Base-by-base conservation (phyloP, 352 stramenopile genomes). In the Globisporangium splendens region DNA sequence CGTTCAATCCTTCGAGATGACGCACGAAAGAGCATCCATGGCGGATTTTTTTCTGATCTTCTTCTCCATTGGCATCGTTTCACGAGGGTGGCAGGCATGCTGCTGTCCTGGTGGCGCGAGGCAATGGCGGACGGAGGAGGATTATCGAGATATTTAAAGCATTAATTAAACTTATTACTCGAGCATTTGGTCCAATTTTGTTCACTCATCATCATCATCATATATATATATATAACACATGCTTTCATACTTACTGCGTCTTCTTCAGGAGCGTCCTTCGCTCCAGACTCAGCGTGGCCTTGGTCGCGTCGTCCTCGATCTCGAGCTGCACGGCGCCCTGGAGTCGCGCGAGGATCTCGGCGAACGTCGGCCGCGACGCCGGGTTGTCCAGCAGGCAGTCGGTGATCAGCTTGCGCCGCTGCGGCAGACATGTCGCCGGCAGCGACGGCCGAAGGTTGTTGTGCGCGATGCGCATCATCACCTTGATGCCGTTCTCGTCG, bases 381-480 rank as follows among this genome's bases (percentile, higher is more conserved):
- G 84, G 79, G 14, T 79, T 66, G 39, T 90, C 78, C 8, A 70
- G 72, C 44, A 93, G 66, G 35, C 84, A 94, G 50, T 94, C 84
- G 8, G 86, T 52, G 20, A 94, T 96, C 13, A 96, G 67, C 51
- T 77, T 72, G 3, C 76, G 67, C 22, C 86, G 83, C 22, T 68
- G 59, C 5, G 75, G 75, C 1, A 87, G 72, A 61, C 80, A 91
- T 7, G 53, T 82, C 20, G 64, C 33, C 0, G 86, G 84, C 20
- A 96, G 61, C n/a, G 86, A 87, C 22, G 86, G 86, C 1, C 86
- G 77, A 35, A 94, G 50, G 7, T 79, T 71, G 62, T 87, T 78
- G 51, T 91, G 71, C 17, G 86, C 83, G 21, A 96, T 84, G 7
- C 73, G 73, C 70, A 94, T 88, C 10, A 96, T 70, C 50, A 96